Evolutionary conservation across 306 rosid genomes (phyloP).

Genomic region (Erythrophleum fordii): DNA sequence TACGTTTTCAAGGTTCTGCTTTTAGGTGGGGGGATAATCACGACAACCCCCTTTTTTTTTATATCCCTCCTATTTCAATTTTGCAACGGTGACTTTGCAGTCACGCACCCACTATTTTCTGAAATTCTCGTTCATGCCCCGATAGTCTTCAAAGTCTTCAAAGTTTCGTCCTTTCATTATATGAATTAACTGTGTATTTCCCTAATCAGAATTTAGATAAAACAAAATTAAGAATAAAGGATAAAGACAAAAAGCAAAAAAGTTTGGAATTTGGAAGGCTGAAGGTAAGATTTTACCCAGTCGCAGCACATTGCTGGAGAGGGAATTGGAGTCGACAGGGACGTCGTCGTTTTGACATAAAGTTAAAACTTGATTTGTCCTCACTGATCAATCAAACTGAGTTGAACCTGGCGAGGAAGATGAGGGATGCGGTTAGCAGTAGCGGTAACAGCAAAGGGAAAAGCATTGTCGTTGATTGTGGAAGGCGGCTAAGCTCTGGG

Average conservation of each 20-base stretch:
- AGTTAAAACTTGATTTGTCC: not conserved
- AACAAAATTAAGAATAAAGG: not conserved
- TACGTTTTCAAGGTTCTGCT: conserved; percentile 45
- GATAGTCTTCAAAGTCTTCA: not conserved
- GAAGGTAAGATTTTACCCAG: not conserved
- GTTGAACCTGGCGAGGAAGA: conserved; percentile 51
- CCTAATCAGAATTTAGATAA: not conserved
- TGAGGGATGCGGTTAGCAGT: conserved; percentile 72
- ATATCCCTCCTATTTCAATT: conserved; percentile 51
- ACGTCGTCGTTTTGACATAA: conserved; percentile 53
- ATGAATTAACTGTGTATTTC: not conserved
- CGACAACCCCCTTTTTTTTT: conserved; percentile 60
- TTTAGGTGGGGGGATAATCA: conserved; percentile 40
- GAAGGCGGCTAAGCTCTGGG: conserved; percentile 62
- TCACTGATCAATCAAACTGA: not conserved
- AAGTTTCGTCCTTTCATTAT: not conserved
- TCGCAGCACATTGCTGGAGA: not conserved
- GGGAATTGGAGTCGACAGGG: not conserved
- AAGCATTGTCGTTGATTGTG: conserved; percentile 65
- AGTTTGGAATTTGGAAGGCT: not conserved
- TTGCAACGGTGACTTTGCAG: conserved; percentile 45
- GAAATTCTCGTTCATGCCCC: not conserved
- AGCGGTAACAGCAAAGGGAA: conserved; percentile 57
- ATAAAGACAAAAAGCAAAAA: not conserved
- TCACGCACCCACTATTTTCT: conserved; percentile 4